Evolutionary conservation across 257 asterid genomes (phyloP).

Genomic region (Solanum piurae): DNA sequence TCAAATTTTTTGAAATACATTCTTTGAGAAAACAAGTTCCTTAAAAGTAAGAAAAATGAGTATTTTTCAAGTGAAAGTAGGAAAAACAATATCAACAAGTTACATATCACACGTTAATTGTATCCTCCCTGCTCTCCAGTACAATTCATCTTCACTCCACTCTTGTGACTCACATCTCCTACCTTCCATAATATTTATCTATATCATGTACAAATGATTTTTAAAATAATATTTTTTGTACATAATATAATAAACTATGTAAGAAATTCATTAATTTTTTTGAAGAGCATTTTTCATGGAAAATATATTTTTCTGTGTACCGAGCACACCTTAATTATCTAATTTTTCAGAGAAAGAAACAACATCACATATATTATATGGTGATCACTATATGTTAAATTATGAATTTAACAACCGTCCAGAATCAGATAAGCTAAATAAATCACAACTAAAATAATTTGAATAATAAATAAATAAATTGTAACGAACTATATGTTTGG

Average conservation of each 20-base stretch:
- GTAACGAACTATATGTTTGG: neutral
- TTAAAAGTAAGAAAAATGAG: too few species aligned
- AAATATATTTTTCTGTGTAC: neutral
- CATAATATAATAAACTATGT: neutral
- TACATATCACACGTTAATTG: neutral
- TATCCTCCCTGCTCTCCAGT: neutral
- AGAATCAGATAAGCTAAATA: neutral
- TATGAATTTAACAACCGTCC: neutral
- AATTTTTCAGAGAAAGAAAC: neutral
- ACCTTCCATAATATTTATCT: neutral
- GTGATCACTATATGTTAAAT: neutral
- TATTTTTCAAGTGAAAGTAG: neutral
- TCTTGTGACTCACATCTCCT: neutral
- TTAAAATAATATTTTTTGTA: too few species aligned
- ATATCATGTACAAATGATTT: too few species aligned
- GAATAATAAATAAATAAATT: neutral
- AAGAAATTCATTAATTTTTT: neutral
- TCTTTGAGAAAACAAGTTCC: neutral
- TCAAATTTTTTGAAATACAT: neutral
- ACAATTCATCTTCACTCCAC: neutral
- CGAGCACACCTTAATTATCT: neutral
- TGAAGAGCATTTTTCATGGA: neutral
- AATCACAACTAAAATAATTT: neutral
- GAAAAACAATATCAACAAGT: too few species aligned
- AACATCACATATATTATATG: neutral